Percentiles rank a stretch among this genome's conserved stretches.
Evolutionary conservation across 2,329 filamentous ascomycete species (phyloP).

Genomic region (Stagonosporopsis cucurbitacearum): DNA sequence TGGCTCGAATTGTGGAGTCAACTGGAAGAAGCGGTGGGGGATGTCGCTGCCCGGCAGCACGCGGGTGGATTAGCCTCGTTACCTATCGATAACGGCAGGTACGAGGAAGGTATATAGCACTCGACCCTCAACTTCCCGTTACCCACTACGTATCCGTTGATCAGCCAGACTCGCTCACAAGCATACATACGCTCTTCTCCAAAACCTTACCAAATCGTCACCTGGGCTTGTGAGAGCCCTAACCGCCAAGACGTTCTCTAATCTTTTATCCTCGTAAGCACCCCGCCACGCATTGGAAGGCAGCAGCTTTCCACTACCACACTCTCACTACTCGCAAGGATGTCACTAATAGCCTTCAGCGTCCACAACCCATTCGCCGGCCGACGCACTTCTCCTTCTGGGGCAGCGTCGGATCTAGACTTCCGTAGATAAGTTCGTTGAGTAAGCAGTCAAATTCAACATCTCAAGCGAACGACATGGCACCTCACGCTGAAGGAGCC

Average conservation of each 20-base stretch:
- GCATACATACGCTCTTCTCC: constrained; percentile 13
- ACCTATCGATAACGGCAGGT: constrained; percentile 28
- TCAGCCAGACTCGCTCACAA: constrained; percentile 15
- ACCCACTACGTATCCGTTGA: constrained; percentile 11
- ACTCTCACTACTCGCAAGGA: background rate
- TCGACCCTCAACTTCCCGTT: constrained; percentile 16
- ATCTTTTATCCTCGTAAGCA: constrained; percentile 93
- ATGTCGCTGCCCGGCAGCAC: constrained; percentile 34
- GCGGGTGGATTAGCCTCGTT: constrained; percentile 30
- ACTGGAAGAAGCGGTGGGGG: constrained; percentile 41
- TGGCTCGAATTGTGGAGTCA: constrained; percentile 37
- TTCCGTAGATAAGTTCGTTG: constrained; percentile 45
- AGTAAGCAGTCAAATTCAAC: constrained; percentile 32
- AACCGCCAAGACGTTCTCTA: constrained; percentile 95
- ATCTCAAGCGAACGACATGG: constrained; percentile 67
- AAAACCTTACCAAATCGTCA: constrained; percentile 21
- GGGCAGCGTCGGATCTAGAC: constrained; percentile 73
- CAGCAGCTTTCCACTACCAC: background rate
- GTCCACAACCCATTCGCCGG: constrained; percentile 95
- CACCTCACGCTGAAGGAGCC: constrained; percentile 83
- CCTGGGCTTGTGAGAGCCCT: constrained; percentile 52
- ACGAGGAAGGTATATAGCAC: constrained; percentile 27
- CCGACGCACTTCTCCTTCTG: constrained; percentile 89
- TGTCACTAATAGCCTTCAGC: constrained; percentile 57
- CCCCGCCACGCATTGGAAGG: constrained; percentile 21